Evolutionary conservation across 441 rosid species (phyloP), one percentile per base, ranked within the genome.

Genomic region (Theobroma grandiflorum): DNA sequence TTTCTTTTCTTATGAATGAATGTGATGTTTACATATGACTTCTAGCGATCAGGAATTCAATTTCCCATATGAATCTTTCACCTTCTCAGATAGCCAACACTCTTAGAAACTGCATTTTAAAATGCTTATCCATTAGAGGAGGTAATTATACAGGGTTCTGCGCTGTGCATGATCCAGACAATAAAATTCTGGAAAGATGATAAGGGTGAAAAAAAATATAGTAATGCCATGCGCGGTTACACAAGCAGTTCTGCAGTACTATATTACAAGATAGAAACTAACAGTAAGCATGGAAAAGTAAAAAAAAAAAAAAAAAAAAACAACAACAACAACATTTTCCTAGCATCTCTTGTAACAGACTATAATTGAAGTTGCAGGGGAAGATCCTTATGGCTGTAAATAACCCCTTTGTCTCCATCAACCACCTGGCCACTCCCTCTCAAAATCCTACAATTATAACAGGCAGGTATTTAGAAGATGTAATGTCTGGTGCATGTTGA

Each of bases 401-500:
- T n/a, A 9, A 88, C 85, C 43, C 87, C 87, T 49, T 78, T 80
- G 74, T 88, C 89, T 9, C 88, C 88, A 80, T 86, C 80, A 35
- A 88, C 91, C 69, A 84, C 89, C 62, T 88, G 91, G 49, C 91
- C 91, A 15, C 72, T 85, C n/a, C 89, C 91, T 83, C 81, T 72
- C 75, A 88, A 77, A 52, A 85, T 78, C 91, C 91, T 88, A 80
- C 75, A 72, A 38, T 72, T 37, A 62, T 8, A 65, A 65, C 8
- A 33, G 55, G 22, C 37, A 55, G n/a, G 47, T 11, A 72, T 7
- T 12, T 1, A 72, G 42, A 47, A 73, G 38, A 50, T 65, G 33
- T 43, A 4, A 52, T 31, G 37, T n/a, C 1, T 12, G 2, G 42
- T 50, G 31, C 12, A 40, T 11, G 12, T 33, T 20, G 61, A 55